These are phyloP conservation scores for Mycena epipterygia DNA, from an alignment of 768 basidiomycete species.

Conservation along the genomic window DNA sequence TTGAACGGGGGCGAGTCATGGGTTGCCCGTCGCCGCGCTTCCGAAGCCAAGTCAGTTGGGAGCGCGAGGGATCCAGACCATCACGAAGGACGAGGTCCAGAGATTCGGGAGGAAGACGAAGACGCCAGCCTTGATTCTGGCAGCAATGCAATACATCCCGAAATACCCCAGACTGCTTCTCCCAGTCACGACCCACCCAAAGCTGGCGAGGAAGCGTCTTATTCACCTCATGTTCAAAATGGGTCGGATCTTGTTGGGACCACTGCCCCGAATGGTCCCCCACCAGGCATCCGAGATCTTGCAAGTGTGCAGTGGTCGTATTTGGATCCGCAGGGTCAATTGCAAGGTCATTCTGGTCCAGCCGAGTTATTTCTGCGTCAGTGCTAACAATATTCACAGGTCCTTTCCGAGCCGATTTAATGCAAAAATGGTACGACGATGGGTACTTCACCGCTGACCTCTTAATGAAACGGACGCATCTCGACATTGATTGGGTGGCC, in stretches of 20 bases:
- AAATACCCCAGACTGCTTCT: slow-evolving; percentile 18
- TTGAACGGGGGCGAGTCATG: slow-evolving; percentile 77
- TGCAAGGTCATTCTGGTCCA: slow-evolving; percentile 76
- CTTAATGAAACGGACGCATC: slow-evolving; percentile 83
- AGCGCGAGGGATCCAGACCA: slow-evolving; percentile 56
- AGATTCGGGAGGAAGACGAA: slow-evolving; percentile 71
- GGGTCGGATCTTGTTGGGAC: slow-evolving; percentile 29
- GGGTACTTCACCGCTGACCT: slow-evolving; percentile 90
- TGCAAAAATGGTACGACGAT: slow-evolving; percentile 96
- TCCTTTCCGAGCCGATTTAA: slow-evolving; percentile 88
- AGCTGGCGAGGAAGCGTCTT: slow-evolving; percentile 10
- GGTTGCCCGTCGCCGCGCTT: slow-evolving; percentile 72
- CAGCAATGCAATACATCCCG: slow-evolving; percentile 1
- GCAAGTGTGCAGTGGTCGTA: slow-evolving; percentile 89
- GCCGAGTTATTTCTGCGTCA: background rate
- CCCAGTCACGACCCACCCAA: slow-evolving; percentile 28
- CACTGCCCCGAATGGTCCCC: slow-evolving; percentile 47
- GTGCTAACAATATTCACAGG: slow-evolving; percentile 59
- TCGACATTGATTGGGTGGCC: slow-evolving; percentile 77
- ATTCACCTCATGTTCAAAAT: slow-evolving; percentile 28
- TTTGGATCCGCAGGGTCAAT: slow-evolving; percentile 90
- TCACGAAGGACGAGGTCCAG: slow-evolving; percentile 56
- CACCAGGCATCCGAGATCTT: slow-evolving; percentile 66
- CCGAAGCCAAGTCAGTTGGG: slow-evolving; percentile 65
- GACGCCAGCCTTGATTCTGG: slow-evolving; percentile 31